A percentile compares a stretch with the other conserved stretches of the same genome.
Conservation (phyloP, 495 filamentous ascomycete species). For the Trichoderma orchidacearum region DNA sequence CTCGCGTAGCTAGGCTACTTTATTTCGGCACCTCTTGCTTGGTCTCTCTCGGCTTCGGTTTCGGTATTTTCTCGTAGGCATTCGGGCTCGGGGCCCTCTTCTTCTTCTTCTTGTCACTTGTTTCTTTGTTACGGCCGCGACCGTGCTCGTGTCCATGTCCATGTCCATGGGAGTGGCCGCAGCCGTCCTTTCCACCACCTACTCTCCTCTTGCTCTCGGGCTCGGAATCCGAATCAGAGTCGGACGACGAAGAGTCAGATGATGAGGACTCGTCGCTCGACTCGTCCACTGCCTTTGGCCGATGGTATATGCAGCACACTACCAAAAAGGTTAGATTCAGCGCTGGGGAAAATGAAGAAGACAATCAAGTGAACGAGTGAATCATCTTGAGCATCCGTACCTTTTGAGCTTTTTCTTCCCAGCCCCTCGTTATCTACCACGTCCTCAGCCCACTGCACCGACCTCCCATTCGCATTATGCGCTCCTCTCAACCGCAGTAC, state of each 20-base stretch:
- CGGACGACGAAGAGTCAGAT: slow-evolving; percentile 45
- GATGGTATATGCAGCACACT: slow-evolving; percentile 99
- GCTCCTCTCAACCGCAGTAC: slow-evolving; percentile 33
- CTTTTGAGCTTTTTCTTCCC: slow-evolving; percentile 88
- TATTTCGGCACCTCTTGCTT: background rate
- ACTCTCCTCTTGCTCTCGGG: slow-evolving; percentile 10
- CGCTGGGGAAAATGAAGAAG: background rate
- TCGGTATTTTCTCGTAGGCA: slow-evolving; percentile 90
- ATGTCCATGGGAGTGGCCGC: slow-evolving; percentile 4
- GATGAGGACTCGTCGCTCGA: slow-evolving; percentile 68
- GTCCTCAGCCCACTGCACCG: slow-evolving; percentile 83
- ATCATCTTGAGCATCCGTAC: slow-evolving; percentile 22
- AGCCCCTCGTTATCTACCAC: slow-evolving; percentile 95
- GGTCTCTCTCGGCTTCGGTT: slow-evolving; percentile 23
- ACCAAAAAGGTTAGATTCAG: no score
- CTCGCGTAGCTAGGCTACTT: background rate
- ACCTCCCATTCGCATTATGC: slow-evolving; percentile 22
- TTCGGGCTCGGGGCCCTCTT: slow-evolving; percentile 67
- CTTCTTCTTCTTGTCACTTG: slow-evolving; percentile 23
- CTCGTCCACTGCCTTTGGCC: slow-evolving; percentile 67
- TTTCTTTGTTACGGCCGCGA: slow-evolving; percentile 15
- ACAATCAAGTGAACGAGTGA: background rate
- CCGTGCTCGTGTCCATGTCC: slow-evolving; percentile 19
- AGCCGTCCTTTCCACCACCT: slow-evolving; percentile 10
- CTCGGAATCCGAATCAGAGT: slow-evolving; percentile 41